phyloP scores from a whole-genome alignment of 1,284 basidiomycete species.

The Rhodofomes roseus region DNA sequence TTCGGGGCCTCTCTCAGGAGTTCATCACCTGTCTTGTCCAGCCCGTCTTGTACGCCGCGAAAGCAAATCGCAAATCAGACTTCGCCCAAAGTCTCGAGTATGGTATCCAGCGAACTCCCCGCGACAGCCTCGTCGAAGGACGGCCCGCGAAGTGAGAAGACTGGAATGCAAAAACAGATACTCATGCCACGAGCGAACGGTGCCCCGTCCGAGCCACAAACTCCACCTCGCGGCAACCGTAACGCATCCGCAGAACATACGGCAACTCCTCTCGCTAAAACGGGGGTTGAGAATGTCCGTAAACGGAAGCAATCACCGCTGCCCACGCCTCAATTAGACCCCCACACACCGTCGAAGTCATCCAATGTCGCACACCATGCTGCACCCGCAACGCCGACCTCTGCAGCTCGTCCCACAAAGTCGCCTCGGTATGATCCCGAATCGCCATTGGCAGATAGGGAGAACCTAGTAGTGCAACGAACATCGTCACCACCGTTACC shows the following conservation, averaged over 20 bases:
- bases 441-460: not conserved
- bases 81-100: not conserved
- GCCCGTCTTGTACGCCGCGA: constrained; percentile 1
- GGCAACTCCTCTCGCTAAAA: too few species aligned
- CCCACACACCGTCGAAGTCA: not conserved
- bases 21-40: constrained; percentile 6
- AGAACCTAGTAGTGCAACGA: not conserved
- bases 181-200: not conserved
- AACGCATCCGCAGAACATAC: not conserved
- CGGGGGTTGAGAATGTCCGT: too few species aligned
- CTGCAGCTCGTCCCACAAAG: not conserved
- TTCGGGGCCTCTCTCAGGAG: constrained; percentile 5
- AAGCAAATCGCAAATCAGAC: not conserved
- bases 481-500: not conserved
- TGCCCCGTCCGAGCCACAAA: not conserved
- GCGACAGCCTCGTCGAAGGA: constrained; percentile 14
- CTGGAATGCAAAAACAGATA: not conserved
- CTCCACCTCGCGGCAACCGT: not conserved
- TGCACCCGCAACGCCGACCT: not conserved
- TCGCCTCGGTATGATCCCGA: not conserved
- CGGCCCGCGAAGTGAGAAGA: constrained; percentile 5
- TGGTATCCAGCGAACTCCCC: not conserved
- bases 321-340: not conserved
- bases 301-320: not conserved
- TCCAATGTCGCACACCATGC: too few species aligned